Percentiles rank a stretch among this genome's conserved stretches.
Conservation (phyloP, 2,329 filamentous ascomycete species). For the Elsinoe ampelina region DNA sequence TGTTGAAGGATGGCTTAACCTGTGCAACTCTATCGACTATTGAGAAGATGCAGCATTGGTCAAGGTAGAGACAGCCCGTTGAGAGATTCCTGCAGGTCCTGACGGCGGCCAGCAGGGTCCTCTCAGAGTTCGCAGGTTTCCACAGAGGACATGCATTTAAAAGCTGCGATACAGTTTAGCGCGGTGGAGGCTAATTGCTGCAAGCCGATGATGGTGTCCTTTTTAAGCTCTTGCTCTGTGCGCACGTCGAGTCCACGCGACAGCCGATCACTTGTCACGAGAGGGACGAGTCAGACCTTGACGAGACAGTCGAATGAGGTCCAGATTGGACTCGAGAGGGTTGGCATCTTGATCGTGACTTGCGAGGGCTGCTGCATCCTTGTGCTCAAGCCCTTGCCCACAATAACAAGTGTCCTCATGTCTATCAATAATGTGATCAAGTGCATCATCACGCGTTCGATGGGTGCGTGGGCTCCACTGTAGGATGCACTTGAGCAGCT, state of each 20-base stretch:
- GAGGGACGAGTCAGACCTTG: not conserved
- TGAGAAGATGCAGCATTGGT: not conserved
- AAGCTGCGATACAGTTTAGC: slow-evolving; percentile 1
- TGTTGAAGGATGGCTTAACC: too few species aligned
- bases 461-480: not conserved
- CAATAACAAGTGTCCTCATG: not conserved
- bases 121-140: not conserved
- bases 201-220: not conserved
- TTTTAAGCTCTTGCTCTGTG: not conserved
- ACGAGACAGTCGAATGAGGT: not conserved
- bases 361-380: not conserved
- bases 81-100: not conserved
- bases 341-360: not conserved
- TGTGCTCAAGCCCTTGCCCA: too few species aligned
- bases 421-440: not conserved
- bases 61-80: not conserved
- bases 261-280: not conserved
- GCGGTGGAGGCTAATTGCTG: not conserved
- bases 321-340: not conserved
- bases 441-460: not conserved
- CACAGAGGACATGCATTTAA: not conserved
- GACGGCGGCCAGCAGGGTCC: not conserved
- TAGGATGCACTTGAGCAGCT: slow-evolving; percentile 11
- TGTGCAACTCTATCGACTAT: not conserved
- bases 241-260: slow-evolving; percentile 5